phyloP scores from a whole-genome alignment of 108 stramenopile species.

The Skeletonema menzelii region DNA sequence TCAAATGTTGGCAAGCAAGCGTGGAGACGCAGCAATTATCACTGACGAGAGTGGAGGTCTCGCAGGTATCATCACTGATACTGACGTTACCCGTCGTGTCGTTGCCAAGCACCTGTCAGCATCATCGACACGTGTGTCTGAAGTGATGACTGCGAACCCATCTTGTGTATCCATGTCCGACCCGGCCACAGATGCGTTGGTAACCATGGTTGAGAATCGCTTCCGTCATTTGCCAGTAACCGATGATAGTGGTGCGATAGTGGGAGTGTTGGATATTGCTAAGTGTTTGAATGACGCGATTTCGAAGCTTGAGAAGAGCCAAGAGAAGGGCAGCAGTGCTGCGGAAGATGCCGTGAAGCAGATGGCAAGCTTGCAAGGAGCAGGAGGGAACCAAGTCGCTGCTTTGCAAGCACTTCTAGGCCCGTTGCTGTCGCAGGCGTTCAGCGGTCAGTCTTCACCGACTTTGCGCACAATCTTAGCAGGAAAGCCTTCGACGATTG shows the following conservation, averaged over 20 bases:
- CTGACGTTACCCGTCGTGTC: constrained; percentile 72
- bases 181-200: constrained; percentile 85
- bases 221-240: constrained; percentile 93
- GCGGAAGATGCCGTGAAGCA: constrained; percentile 71
- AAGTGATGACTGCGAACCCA: constrained; percentile 88
- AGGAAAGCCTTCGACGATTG: constrained; percentile 72
- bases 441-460: constrained; percentile 67
- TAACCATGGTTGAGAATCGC: constrained; percentile 92
- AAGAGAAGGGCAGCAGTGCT: constrained; percentile 52
- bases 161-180: constrained; percentile 82
- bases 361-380: constrained; percentile 57
- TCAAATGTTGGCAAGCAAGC: constrained; percentile 66
- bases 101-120: constrained; percentile 76
- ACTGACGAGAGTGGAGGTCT: constrained; percentile 60
- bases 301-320: constrained; percentile 78
- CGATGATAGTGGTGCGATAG: constrained; percentile 78
- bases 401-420: constrained; percentile 69
- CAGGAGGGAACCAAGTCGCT: constrained; percentile 63
- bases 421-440: constrained; percentile 70
- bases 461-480: constrained; percentile 74
- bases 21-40: constrained; percentile 61
- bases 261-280: constrained; percentile 92
- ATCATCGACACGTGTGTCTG: constrained; percentile 53
- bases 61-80: constrained; percentile 86
- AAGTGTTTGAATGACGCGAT: constrained; percentile 96